Evolutionary conservation across 2,329 filamentous ascomycete genomes (phyloP).

Genomic region (Clarireedia hainanense): DNA sequence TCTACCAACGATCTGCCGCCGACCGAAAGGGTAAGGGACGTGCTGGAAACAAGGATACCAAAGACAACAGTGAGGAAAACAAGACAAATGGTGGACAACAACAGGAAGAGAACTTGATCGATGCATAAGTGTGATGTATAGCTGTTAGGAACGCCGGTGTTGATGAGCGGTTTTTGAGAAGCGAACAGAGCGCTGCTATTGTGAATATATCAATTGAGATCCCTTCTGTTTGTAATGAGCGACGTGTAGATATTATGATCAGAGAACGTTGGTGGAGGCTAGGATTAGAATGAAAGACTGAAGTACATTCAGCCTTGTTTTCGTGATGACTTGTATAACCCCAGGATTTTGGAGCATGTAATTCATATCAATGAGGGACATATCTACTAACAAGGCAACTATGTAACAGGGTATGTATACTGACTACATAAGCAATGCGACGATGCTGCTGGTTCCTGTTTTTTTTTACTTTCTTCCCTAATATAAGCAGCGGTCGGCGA

Average conservation of each 20-base stretch:
- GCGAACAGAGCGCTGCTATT: slow-evolving; percentile 3
- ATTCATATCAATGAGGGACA: too few species aligned
- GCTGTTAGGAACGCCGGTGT: slow-evolving; percentile 3
- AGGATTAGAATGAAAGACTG: neutral
- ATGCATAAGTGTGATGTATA: slow-evolving; percentile 37
- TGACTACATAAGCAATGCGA: too few species aligned
- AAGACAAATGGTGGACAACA: slow-evolving; percentile 34
- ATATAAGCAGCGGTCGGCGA: neutral
- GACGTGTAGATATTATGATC: slow-evolving; percentile 8
- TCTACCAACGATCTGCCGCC: slow-evolving; percentile 62
- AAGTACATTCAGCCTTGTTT: neutral
- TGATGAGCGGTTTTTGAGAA: neutral
- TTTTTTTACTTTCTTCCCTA: too few species aligned
- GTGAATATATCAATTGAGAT: slow-evolving; percentile 13
- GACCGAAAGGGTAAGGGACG: slow-evolving; percentile 57
- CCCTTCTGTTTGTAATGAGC: slow-evolving; percentile 5
- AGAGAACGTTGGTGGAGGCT: neutral
- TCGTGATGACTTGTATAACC: neutral
- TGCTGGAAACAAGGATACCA: slow-evolving; percentile 35
- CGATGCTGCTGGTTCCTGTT: too few species aligned
- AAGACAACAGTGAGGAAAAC: slow-evolving; percentile 30
- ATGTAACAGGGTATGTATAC: neutral
- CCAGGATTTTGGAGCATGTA: too few species aligned
- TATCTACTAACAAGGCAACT: neutral
- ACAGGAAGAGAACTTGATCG: slow-evolving; percentile 52